Evolutionary conservation across 2,329 filamentous ascomycete genomes (phyloP), one percentile per base, ranked within the genome.

Genomic region (Venturiaceae sp.): DNA sequence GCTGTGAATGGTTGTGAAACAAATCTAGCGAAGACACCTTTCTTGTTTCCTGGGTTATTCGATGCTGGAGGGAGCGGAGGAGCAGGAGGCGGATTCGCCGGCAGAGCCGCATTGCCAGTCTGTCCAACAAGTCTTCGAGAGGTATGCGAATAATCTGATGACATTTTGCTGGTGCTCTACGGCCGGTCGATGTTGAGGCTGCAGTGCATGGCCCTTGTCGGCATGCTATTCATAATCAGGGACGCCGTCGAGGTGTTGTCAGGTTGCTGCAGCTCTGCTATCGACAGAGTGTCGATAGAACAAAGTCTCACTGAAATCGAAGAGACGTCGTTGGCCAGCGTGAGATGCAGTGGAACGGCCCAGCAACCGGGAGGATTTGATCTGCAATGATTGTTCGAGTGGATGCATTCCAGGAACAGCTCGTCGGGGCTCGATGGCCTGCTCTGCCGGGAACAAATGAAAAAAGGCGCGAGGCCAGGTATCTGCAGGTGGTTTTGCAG

Each of bases 1-100:
- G 78, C 75, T 3, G 67, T 66, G 67, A 81, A 79, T 21, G 78
- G 77, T 66, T 81, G 79, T 53, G 78, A 77, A 59, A 82, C 77
- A 62, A 82, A 76, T 63, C 79, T 75, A 63, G 79, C 77, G 65
- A 74, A 72, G 64, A 72, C 73, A 61, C 61, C 64, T 50, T 56
- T 60, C 63, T 67, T 71, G 54, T 67, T 66, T 16, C 68, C 69
- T 52, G 71, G 69, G n/a, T 50, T 50, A 16, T 30, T 30, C 26
- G 44, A 13, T 55, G 71, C 65, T 46, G 68, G 64, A 65, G 53
- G 67, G 69, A 62, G 56, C 50, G 55, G 34, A 21, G 41, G 34
- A 32, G 44, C 68, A 67, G 54, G 52, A 57, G 62, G 55, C 21
- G 63, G 56, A 36, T 60, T 34, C 28, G 52, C 34, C 67, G 54